Evolutionary conservation across 2,329 filamentous ascomycete genomes (phyloP).

Genomic region (Trichophyton benhamiae): DNA sequence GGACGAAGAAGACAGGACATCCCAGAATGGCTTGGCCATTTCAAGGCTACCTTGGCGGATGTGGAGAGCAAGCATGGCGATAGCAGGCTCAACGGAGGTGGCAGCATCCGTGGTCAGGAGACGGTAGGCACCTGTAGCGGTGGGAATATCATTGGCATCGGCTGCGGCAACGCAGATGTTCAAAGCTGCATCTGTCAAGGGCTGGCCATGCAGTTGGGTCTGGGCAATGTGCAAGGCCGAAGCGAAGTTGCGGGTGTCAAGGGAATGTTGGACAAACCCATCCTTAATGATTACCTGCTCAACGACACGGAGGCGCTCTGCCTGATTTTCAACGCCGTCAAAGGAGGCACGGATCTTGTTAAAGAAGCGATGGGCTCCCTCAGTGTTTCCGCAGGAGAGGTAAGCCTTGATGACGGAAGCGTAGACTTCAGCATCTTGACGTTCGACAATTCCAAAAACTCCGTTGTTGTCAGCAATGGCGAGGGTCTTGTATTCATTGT

Average conservation of each 20-base stretch:
- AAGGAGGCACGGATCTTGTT: constrained; percentile 57
- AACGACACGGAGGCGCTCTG: constrained; percentile 51
- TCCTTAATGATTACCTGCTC: constrained; percentile 59
- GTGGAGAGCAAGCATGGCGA: constrained; percentile 76
- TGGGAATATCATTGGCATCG: constrained; percentile 58
- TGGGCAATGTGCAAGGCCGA: constrained; percentile 65
- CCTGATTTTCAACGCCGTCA: constrained; percentile 34
- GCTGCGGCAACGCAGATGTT: constrained; percentile 66
- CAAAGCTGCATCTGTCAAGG: constrained; percentile 53
- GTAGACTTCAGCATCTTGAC: constrained; percentile 75
- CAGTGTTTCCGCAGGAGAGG: constrained; percentile 63
- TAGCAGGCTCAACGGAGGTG: constrained; percentile 47
- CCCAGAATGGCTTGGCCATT: constrained; percentile 69
- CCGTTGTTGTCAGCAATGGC: constrained; percentile 77
- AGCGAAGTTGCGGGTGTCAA: constrained; percentile 56
- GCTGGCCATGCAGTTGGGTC: constrained; percentile 43
- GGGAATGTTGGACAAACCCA: constrained; percentile 67
- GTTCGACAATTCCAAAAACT: constrained; percentile 52
- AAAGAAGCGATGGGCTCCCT: constrained; percentile 76
- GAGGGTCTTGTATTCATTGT: constrained; percentile 82
- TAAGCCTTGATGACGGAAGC: constrained; percentile 87
- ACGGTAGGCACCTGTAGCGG: constrained; percentile 56
- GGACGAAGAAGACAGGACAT: constrained; percentile 49
- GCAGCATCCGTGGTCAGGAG: constrained; percentile 44
- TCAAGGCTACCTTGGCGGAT: constrained; percentile 70